Evolutionary conservation across 768 basidiomycete species (phyloP).

Genomic region (Chalciporus chontae): DNA sequence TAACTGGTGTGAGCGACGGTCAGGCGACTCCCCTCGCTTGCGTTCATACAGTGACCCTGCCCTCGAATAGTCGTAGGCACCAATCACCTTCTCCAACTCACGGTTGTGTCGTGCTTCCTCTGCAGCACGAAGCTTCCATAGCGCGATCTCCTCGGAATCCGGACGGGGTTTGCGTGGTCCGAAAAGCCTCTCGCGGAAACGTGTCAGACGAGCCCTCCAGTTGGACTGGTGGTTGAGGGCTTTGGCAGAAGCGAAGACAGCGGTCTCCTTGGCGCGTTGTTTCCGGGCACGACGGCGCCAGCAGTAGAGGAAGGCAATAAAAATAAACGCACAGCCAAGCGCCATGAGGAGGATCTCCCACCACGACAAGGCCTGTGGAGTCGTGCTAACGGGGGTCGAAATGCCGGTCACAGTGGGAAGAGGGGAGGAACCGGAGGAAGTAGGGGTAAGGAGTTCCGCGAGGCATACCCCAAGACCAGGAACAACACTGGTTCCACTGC

Average conservation of each 20-base stretch:
- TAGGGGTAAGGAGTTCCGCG: slow-evolving; percentile 64
- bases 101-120: slow-evolving; percentile 48
- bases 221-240: slow-evolving; percentile 41
- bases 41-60: slow-evolving; percentile 34
- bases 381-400: slow-evolving; percentile 43
- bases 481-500: slow-evolving; percentile 50
- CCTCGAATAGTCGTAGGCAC: slow-evolving; percentile 45
- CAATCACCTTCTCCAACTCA: slow-evolving; percentile 50
- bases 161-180: slow-evolving; percentile 39
- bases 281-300: slow-evolving; percentile 72
- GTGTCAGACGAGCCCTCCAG: slow-evolving; percentile 56
- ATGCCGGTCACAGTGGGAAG: slow-evolving; percentile 59
- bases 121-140: slow-evolving; percentile 47
- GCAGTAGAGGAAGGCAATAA: slow-evolving; percentile 58
- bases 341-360: slow-evolving; percentile 86
- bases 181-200: slow-evolving; percentile 59
- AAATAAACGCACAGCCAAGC: slow-evolving; percentile 77
- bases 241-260: slow-evolving; percentile 59
- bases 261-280: slow-evolving; percentile 63
- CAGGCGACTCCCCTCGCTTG: slow-evolving; percentile 20
- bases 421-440: slow-evolving; percentile 37
- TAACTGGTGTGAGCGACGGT: slow-evolving; percentile 31
- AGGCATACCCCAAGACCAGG: slow-evolving; percentile 77
- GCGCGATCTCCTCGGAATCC: slow-evolving; percentile 43
- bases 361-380: slow-evolving; percentile 52